These are phyloP conservation scores for Acanthamoeba sp. DNA, from an alignment of 208 protist genomes.

Conservation along the genomic window DNA sequence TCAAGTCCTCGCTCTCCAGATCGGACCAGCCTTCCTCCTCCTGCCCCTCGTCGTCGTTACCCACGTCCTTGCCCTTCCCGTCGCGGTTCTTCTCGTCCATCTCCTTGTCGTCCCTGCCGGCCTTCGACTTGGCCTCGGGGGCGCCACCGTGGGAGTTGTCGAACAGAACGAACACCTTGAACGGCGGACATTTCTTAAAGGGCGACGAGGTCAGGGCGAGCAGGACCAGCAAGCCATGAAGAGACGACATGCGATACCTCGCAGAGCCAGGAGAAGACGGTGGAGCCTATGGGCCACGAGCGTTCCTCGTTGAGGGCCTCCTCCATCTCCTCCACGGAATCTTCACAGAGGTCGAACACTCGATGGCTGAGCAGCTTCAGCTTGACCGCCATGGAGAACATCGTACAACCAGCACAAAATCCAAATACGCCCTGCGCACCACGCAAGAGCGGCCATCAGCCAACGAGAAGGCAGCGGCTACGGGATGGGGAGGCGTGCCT, in stretches of 20 bases:
- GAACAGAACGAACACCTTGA: not conserved
- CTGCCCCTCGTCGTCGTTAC: not conserved
- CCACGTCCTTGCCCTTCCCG: not conserved
- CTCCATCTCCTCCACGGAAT: not conserved
- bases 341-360: constrained; percentile 40
- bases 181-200: not conserved
- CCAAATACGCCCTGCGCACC: constrained; percentile 40
- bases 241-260: not conserved
- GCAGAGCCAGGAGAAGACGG: not conserved
- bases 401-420: constrained; percentile 75
- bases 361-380: not conserved
- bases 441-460: not conserved
- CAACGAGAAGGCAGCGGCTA: not conserved
- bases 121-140: not conserved
- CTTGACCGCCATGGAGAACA: constrained; percentile 63
- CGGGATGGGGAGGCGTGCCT: not conserved
- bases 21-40: constrained; percentile 51
- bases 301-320: not conserved
- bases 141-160: not conserved
- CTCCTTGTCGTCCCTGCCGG: not conserved
- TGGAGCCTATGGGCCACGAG: constrained; percentile 21
- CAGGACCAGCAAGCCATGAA: too few species aligned
- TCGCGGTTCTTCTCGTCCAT: not conserved
- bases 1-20: constrained; percentile 32
- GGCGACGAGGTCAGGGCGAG: too few species aligned